A percentile compares a stretch with the other conserved stretches of the same genome.
Evolutionary conservation across 352 stramenopile genomes (phyloP).

Genomic region (Phytophthora sojae): DNA sequence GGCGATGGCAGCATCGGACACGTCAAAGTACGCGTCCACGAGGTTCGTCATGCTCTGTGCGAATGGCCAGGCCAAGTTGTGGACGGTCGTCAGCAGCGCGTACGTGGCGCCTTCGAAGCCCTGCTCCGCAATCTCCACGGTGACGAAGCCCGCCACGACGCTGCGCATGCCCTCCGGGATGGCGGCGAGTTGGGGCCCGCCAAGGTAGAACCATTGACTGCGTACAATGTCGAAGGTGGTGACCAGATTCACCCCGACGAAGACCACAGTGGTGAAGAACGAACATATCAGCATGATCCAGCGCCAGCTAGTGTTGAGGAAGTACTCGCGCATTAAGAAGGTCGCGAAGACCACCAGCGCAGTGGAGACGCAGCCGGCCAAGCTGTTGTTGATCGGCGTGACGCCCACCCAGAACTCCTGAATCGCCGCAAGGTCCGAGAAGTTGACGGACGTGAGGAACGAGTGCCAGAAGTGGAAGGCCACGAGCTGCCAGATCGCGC

Average conservation of each 20-base stretch:
- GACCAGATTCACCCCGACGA: constrained; percentile 52
- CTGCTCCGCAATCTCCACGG: constrained; percentile 75
- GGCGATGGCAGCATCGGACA: constrained; percentile 66
- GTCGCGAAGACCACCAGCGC: constrained; percentile 60
- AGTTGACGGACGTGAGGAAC: constrained; percentile 66
- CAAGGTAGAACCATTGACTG: constrained; percentile 78
- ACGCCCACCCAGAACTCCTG: constrained; percentile 72
- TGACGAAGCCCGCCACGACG: constrained; percentile 67
- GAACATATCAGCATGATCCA: constrained; percentile 57
- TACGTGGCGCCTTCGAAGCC: constrained; percentile 77
- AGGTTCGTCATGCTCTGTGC: constrained; percentile 61
- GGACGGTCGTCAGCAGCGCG: constrained; percentile 69
- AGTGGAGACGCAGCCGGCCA: constrained; percentile 60
- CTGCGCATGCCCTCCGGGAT: constrained; percentile 72
- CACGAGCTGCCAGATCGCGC: constrained; percentile 76
- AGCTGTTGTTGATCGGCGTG: constrained; percentile 60
- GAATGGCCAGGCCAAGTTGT: constrained; percentile 69
- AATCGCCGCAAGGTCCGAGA: constrained; percentile 59
- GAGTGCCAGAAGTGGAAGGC: constrained; percentile 74
- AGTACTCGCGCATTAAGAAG: constrained; percentile 65
- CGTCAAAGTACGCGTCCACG: constrained; percentile 63
- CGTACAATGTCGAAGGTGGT: constrained; percentile 69
- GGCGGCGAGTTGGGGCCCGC: constrained; percentile 58
- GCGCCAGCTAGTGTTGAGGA: constrained; percentile 70
- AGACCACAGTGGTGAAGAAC: constrained; percentile 55